These are phyloP conservation scores for Lithohypha guttulata DNA, from an alignment of 2,329 filamentous ascomycete species.

Conservation along the genomic window DNA sequence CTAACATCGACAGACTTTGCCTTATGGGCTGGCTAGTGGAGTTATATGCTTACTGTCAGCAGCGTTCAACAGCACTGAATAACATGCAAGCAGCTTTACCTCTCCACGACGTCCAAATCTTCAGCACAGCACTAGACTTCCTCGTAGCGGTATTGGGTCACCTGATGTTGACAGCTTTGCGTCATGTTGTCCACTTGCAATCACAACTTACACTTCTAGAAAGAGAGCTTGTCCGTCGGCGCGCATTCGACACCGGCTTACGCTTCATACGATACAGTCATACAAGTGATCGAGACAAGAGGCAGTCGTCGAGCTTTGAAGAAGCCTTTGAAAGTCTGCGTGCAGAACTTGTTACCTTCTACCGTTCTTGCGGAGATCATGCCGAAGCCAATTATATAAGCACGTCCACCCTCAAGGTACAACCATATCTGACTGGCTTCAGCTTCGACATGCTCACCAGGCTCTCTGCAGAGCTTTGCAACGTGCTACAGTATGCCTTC, in stretches of 20 bases:
- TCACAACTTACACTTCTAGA: background rate
- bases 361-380: background rate
- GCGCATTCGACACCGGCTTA: background rate
- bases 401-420: background rate
- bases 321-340: background rate
- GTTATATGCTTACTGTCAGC: background rate
- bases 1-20: constrained; percentile 2
- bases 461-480: background rate
- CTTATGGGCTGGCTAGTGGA: constrained; percentile 2
- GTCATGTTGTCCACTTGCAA: background rate
- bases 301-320: constrained; percentile 1
- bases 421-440: background rate
- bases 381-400: constrained; percentile 2
- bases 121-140: constrained; percentile 1
- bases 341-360: background rate
- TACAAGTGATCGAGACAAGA: background rate
- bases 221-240: background rate
- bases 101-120: background rate
- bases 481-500: background rate
- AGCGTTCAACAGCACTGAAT: background rate
- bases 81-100: constrained; percentile 1
- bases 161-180: background rate
- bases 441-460: background rate
- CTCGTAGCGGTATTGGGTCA: background rate
- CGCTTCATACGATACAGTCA: constrained; percentile 2